These are phyloP conservation scores for Entomortierella lignicola DNA, from an alignment of 192 early-diverging fungal genomes.

Conservation along the genomic window DNA sequence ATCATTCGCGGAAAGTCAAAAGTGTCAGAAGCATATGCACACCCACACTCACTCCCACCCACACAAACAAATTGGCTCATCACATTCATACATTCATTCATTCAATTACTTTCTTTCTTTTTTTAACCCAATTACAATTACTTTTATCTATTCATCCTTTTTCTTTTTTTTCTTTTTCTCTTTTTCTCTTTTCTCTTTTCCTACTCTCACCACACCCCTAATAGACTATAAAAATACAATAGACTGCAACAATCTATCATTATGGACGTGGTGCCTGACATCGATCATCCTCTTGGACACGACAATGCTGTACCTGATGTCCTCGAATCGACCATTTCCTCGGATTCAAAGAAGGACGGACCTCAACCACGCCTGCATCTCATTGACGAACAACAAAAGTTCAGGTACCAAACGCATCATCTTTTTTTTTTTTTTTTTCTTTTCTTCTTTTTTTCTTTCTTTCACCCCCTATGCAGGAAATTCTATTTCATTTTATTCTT, in stretches of 20 bases:
- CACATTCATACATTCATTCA: no score
- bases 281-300: slow-evolving; percentile 24
- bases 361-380: slow-evolving; percentile 70
- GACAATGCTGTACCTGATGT: slow-evolving; percentile 35
- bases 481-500: no score
- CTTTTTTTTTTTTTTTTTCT: neutral
- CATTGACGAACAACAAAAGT: slow-evolving; percentile 83
- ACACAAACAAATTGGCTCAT: no score
- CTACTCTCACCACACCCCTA: neutral
- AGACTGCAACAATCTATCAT: slow-evolving; percentile 5
- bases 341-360: neutral
- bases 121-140: neutral
- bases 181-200: neutral
- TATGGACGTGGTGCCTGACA: slow-evolving; percentile 50
- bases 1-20: neutral
- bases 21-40: neutral
- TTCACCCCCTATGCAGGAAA: no score
- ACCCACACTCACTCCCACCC: neutral
- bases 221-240: slow-evolving; percentile 3
- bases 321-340: slow-evolving; percentile 18
- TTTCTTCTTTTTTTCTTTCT: slow-evolving; percentile 1
- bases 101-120: neutral
- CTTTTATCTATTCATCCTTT: neutral
- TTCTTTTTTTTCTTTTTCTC: neutral
- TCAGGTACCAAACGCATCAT: slow-evolving; percentile 72